Evolutionary conservation across 345 rosid species (phyloP), one percentile per base, ranked within the genome.

Genomic region (Gossypium thurberi): DNA sequence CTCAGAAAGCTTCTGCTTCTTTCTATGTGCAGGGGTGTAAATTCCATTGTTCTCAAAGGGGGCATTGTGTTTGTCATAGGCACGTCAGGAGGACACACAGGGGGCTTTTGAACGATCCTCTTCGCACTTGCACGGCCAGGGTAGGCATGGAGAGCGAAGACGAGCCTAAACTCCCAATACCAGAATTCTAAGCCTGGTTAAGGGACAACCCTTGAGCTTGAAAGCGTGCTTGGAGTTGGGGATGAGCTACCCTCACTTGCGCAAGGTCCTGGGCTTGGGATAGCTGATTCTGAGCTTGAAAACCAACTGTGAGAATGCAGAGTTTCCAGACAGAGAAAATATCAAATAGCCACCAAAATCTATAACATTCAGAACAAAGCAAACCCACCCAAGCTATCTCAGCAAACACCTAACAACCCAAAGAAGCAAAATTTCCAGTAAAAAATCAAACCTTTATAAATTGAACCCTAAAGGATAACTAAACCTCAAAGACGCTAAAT

Each of bases 1-100:
- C 72, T 94, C 97, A 0, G 94, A 95, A 76, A 92, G 87, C 85
- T 90, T 94, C 85, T 90, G 98, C 82, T 89, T 94, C 91, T 90
- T 94, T 75, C 83, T 92, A 44, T 91, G 85, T 4, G 91, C 89
- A 64, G 98, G 58, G 95, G 74, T 1, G 86, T 84, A 23, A 94
- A 79, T 42, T 95, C 99, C 98, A 91, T 85, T 4, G 85, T 74
- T 78, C 87, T 92, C 85, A 89, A 71, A 23, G 98, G 91, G 8
- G 98, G 87, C 56, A 87, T 72, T 69, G 82, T 82, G 84, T 72
- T 84, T 21, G 79, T 58, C 83, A 87, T 81, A 17, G 94, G 84
- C 73, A 82, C 78, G 77, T 87, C 89, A 62, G 94, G 90, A 74
- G 99, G 97, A 25, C 94, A 84, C 76, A 85, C 82, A 0, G 91